Evolutionary conservation across 805 yeast species (phyloP), one percentile per base, ranked within the genome.

Genomic region (Wickerhamiella lipophila): DNA sequence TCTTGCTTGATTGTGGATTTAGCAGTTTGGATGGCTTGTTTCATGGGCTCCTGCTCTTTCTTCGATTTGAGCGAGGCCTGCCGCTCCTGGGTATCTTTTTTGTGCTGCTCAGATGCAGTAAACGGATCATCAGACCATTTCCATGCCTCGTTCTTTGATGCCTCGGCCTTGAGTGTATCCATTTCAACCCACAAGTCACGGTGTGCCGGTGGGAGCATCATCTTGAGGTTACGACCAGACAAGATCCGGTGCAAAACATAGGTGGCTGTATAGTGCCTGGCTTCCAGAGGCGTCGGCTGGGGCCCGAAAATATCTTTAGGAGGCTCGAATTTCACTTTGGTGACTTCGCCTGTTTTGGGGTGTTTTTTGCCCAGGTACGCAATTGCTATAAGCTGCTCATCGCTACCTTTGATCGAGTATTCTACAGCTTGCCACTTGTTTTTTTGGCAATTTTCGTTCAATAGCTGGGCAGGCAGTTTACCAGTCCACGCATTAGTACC

Each of bases 401-500:
- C 51, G 11, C 47, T 46, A 13, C 53, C 56, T 16, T 50, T 51
- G 12, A 81, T 79, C 44, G 83, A 88, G 56, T 85, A 84, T 19
- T 74, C 79, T 3, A 85, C 94, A 55, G 80, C 81, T 51, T 79
- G 81, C 98, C 98, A 89, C 64, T 86, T 85, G 51, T 75, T 78
- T 61, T 81, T 83, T 62, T 85, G 96, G 53, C 92, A 83, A 54
- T 79, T 81, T 59, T 89, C 98, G 58, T 85, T 85, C 3, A 89
- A 71, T 15, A 89, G 64, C 0, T 92, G 79, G 2, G 83, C 86
- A 0, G 98, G 97, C 13, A 89, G 69, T 58, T 89, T 89, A 1
- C 98, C 98, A 0, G 96, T 87, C 96, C 96, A 87, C 25, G 89
- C 85, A 41, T 79, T 68, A 32, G 81, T 74, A 13, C 82, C 79